Conservation (phyloP, 192 early-diverging fungal species). For the Helicostylum pulchrum region DNA sequence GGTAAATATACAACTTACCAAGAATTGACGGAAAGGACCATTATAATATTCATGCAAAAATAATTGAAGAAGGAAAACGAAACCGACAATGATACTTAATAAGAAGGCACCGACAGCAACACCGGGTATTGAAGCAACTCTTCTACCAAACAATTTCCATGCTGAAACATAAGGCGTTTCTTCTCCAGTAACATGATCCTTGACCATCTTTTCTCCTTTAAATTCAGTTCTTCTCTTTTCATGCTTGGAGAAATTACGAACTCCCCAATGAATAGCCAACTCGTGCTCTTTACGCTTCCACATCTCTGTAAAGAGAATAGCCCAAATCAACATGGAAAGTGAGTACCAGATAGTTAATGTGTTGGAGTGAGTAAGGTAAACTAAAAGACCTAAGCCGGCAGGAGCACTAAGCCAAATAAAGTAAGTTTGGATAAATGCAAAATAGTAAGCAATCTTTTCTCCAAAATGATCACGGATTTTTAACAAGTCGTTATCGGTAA, state of each 20-base stretch:
- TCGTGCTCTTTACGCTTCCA: conserved; percentile 79
- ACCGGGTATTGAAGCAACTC: conserved; percentile 54
- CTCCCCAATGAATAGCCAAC: conserved; percentile 77
- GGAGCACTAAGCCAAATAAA: conserved; percentile 70
- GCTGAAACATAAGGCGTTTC: conserved; percentile 65
- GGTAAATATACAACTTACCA: conserved; percentile 31
- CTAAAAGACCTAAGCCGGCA: conserved; percentile 58
- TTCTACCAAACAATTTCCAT: conserved; percentile 67
- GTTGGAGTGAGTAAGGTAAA: conserved; percentile 47
- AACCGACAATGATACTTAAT: conserved; percentile 57
- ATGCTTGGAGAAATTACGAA: conserved; percentile 52
- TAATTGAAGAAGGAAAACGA: conserved; percentile 74
- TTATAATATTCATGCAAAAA: conserved; percentile 79
- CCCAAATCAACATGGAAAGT: conserved; percentile 63
- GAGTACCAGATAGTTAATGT: conserved; percentile 67
- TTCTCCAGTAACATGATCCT: conserved; percentile 76
- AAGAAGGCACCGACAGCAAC: conserved; percentile 56
- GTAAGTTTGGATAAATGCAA: conserved; percentile 93
- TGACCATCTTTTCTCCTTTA: conserved; percentile 50
- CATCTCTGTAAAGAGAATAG: conserved; percentile 67
- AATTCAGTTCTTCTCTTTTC: conserved; percentile 70
- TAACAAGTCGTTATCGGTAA: conserved; percentile 69
- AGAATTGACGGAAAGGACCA: conserved; percentile 64
- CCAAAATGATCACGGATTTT: conserved; percentile 80
- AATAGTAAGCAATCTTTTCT: conserved; percentile 91